Base-by-base conservation (phyloP, 1,284 basidiomycete species). In the Ceratobasidium sp. region DNA sequence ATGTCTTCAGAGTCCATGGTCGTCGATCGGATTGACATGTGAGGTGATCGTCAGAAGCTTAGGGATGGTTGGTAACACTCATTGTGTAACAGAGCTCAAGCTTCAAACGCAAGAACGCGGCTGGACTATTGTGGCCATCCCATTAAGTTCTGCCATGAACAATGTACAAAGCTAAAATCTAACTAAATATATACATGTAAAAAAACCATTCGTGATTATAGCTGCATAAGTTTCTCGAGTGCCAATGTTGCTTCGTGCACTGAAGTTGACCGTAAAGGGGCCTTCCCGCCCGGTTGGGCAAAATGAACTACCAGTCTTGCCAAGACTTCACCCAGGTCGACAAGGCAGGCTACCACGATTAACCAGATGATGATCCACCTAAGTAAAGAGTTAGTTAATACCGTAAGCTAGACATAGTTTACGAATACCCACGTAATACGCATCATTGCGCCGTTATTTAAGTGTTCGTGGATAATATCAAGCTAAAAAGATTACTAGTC, bases 321-420 rank as follows among this genome's bases (percentile, higher is more conserved):
- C 44, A 91, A 76, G 19, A 95, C 88, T 76, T 95, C 93, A 30
- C 93, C 90, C 74, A 86, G 74, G 78, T 93, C 92, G 4, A 94
- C 93, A 19, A 95, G 77, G 76, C 90, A 90, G 3, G 93, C 94
- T 0, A 89, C 87, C 21, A 95, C 87, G 75, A 97, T 97, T 44
- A 98, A 81, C 90, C 93, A 95, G 74, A 98, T 98, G 72, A 98
- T 87, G 73, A 96, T 93, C 92, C 92, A 94, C 2, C 62, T 66
- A 53, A 2, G 8, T 5, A 4, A 8, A 14, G 7, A 33, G 41
- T 21, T 2, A 1, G 41, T 30, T 42, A 49, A 33, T 6, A 27
- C 11, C 2, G 19, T 47, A 36, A 11, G 4, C 33, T 11, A 36
- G 11, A 11, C 4, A 11, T 36, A 36, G 33, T 36, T 36, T 36